Evolutionary conservation across 2,329 filamentous ascomycete species (phyloP).

Genomic region (Sporothrix brasiliensis): DNA sequence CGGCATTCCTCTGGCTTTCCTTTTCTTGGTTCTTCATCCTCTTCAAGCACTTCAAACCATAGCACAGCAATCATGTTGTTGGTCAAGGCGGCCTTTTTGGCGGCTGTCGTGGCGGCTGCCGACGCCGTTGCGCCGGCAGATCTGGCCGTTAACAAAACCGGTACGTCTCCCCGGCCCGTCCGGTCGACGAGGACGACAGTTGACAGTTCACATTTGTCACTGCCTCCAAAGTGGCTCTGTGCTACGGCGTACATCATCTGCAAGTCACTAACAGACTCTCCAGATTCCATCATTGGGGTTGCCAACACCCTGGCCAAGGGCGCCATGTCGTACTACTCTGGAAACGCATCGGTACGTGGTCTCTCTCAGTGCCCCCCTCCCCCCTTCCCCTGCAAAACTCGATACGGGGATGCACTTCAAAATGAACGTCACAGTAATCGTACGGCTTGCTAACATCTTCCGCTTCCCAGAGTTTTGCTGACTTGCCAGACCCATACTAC

Average conservation of each 20-base stretch:
- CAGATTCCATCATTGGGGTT: slow-evolving; percentile 60
- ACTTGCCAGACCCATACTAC: slow-evolving; percentile 68
- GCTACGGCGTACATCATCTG: not conserved
- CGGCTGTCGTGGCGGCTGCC: slow-evolving; percentile 21
- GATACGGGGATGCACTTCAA: not conserved
- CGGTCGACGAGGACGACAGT: not conserved
- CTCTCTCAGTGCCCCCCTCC: not conserved
- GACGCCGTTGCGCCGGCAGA: slow-evolving; percentile 27
- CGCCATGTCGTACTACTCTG: slow-evolving; percentile 66
- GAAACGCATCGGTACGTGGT: slow-evolving; percentile 49
- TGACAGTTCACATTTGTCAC: not conserved
- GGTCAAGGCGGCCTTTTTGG: slow-evolving; percentile 20
- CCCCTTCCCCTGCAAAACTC: too few species aligned
- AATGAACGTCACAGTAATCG: not conserved
- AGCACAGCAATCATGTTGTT: not conserved
- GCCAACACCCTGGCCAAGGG: slow-evolving; percentile 63
- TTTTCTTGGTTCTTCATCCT: not conserved
- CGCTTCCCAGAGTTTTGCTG: slow-evolving; percentile 54
- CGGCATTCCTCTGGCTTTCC: not conserved
- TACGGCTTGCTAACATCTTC: not conserved
- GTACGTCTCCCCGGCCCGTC: not conserved
- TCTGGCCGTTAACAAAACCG: slow-evolving; percentile 26
- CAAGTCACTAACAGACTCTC: slow-evolving; percentile 45
- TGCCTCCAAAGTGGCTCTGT: not conserved
- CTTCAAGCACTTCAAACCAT: not conserved